Base-by-base conservation (phyloP, 2,329 filamentous ascomycete species). In the Fusarium tricinctum region DNA sequence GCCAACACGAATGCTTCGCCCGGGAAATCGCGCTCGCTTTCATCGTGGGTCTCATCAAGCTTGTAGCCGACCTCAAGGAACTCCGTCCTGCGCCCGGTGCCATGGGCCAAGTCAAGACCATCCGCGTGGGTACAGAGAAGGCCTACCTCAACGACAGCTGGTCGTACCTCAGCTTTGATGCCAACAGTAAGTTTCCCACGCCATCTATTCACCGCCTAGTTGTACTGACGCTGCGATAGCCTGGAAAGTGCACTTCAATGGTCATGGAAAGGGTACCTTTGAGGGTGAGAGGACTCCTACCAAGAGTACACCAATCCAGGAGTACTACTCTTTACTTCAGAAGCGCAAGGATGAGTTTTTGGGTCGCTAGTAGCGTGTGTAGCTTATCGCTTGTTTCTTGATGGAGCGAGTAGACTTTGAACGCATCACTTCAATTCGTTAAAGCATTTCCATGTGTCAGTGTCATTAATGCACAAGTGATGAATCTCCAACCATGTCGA, bases 111-210 rank as follows among this genome's bases (percentile, higher is more conserved):
- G 78, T 84, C 62, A 84, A 83, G 78, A 81, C 78, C 1, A 80
- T 85, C 68, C 70, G 66, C 1, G 74, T 82, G 17, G 79, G 76
- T 12, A 68, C 74, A 1, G 78, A 83, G 64, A 80, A 79, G 66
- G 77, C 76, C 10, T 84, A 82, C 55, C 77, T 84, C 20, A 83
- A 83, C 57, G 82, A 84, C 45, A 83, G 79, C 66, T 84, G 83
- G 80, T 83, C 82, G 2, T 81, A 80, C 46, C 77, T 84, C 17
- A 75, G 75, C 32, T 79, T 80, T 15, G 81, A 84, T 62, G 78
- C 81, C 3, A 83, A 78, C 62, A 83, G 83, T 84, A 80, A 79
- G 80, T 78, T 23, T 44, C 9, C 10, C 14, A 7, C 1, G 1
- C 1, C 13, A 1, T 17, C n/a, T 3, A 14, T 12, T 5, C 3